Evolutionary conservation across 106 monocot species (phyloP).

Genomic region (Hemerocallis citrina): DNA sequence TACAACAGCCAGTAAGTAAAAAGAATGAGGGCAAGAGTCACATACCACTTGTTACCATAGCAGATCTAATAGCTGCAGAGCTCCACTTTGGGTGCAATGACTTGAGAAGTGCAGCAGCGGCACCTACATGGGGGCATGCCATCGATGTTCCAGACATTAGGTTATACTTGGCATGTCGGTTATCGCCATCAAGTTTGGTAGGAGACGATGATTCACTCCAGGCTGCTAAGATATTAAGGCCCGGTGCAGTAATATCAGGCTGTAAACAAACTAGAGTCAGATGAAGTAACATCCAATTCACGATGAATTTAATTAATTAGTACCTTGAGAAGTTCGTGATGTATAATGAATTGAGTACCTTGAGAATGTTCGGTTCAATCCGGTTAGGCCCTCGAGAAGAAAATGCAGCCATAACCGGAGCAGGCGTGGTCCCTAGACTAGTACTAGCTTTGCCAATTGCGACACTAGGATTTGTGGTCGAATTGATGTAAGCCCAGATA

Average conservation of each 20-base stretch:
- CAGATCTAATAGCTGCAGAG: constrained; percentile 70
- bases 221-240: constrained; percentile 75
- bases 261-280: constrained; percentile 8
- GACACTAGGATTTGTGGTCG: constrained; percentile 24
- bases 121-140: constrained; percentile 85
- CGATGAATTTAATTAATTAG: not conserved
- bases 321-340: not conserved
- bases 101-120: constrained; percentile 42
- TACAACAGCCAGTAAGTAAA: not conserved
- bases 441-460: constrained; percentile 40
- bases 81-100: constrained; percentile 59
- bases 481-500: constrained; percentile 51
- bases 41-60: constrained; percentile 79
- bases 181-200: constrained; percentile 59
- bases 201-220: constrained; percentile 64
- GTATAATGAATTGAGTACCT: constrained; percentile 25
- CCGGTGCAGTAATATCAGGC: constrained; percentile 84
- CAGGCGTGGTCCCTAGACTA: constrained; percentile 23
- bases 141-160: constrained; percentile 83
- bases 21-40: not conserved
- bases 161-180: constrained; percentile 58
- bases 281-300: too few relatives aligned
- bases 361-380: constrained; percentile 66
- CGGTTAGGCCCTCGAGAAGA: constrained; percentile 74
- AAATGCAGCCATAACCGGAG: constrained; percentile 74